phyloP scores from a whole-genome alignment of 345 rosid genomes.

The Noccaea bulbosa region DNA sequence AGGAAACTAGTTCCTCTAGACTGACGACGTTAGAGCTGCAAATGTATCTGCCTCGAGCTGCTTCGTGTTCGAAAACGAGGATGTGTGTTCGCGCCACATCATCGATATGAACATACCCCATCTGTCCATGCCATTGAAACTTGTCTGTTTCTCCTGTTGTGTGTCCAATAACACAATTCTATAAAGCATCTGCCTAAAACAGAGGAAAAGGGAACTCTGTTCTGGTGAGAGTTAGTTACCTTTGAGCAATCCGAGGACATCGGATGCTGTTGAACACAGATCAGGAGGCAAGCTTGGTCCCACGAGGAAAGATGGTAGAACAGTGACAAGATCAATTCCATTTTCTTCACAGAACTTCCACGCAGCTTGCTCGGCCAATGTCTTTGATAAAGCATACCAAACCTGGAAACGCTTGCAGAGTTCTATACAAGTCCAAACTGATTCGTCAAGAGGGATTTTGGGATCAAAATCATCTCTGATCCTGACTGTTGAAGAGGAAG shows the following conservation, averaged over 20 bases:
- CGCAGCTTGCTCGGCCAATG: conserved; percentile 84
- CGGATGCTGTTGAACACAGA: conserved; percentile 75
- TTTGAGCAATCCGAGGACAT: conserved; percentile 79
- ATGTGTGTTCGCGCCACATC: conserved; percentile 82
- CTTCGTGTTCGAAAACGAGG: conserved; percentile 61
- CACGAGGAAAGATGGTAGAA: conserved; percentile 72
- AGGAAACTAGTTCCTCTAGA: conserved; percentile 55
- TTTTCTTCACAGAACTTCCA: conserved; percentile 78
- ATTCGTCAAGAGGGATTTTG: conserved; percentile 71
- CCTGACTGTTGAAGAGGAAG: conserved; percentile 82
- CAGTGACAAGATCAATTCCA: conserved; percentile 64
- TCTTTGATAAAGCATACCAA: conserved; percentile 82
- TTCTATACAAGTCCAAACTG: conserved; percentile 81
- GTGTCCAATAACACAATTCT: conserved; percentile 6
- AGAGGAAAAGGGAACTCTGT: background rate
- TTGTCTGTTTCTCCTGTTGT: conserved; percentile 60
- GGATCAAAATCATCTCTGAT: conserved; percentile 70
- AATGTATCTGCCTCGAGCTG: conserved; percentile 64
- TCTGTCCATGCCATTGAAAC: conserved; percentile 81
- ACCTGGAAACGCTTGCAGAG: conserved; percentile 69
- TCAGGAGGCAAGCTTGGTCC: conserved; percentile 85
- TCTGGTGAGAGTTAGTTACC: conserved; percentile 54
- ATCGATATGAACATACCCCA: conserved; percentile 94
- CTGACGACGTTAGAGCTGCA: conserved; percentile 67
- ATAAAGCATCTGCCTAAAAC: background rate